A percentile compares a stretch with the other conserved stretches of the same genome.
Evolutionary conservation across 192 early-diverging fungal genomes (phyloP).

Genomic region (Funneliformis mosseae): DNA sequence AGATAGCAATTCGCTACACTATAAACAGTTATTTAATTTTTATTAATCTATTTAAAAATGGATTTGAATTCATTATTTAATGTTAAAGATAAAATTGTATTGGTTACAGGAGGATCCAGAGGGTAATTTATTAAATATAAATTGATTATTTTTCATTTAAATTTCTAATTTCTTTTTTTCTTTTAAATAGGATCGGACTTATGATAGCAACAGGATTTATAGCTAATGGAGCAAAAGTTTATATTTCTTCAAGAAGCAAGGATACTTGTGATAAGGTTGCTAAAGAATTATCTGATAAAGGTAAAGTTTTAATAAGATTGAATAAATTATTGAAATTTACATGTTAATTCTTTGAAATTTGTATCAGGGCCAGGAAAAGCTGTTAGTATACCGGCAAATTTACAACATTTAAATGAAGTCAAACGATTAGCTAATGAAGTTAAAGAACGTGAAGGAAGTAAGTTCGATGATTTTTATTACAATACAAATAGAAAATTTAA

Average conservation of each 20-base stretch:
- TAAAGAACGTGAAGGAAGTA: constrained; percentile 46
- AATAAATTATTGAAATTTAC: background rate
- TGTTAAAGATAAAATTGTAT: constrained; percentile 75
- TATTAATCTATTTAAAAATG: too few species aligned
- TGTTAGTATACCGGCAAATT: constrained; percentile 70
- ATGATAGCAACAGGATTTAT: constrained; percentile 73
- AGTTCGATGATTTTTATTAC: background rate
- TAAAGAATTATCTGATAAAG: constrained; percentile 18
- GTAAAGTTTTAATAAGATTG: background rate
- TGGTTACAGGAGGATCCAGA: constrained; percentile 74
- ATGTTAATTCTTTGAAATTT: background rate
- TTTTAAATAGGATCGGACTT: constrained; percentile 49
- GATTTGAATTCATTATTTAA: constrained; percentile 53
- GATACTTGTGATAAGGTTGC: constrained; percentile 25
- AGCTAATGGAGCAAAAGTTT: constrained; percentile 87
- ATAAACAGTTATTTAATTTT: too few species aligned
- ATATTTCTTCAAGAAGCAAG: constrained; percentile 73
- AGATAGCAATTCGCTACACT: too few species aligned
- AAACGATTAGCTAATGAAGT: constrained; percentile 43
- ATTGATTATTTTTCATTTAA: background rate
- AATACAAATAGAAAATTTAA: background rate
- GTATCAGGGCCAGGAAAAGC: constrained; percentile 65
- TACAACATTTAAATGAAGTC: constrained; percentile 46
- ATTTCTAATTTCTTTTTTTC: too few species aligned
- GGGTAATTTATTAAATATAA: background rate